Evolutionary conservation across 768 basidiomycete species (phyloP).

Genomic region (Exsudoporus frostii): DNA sequence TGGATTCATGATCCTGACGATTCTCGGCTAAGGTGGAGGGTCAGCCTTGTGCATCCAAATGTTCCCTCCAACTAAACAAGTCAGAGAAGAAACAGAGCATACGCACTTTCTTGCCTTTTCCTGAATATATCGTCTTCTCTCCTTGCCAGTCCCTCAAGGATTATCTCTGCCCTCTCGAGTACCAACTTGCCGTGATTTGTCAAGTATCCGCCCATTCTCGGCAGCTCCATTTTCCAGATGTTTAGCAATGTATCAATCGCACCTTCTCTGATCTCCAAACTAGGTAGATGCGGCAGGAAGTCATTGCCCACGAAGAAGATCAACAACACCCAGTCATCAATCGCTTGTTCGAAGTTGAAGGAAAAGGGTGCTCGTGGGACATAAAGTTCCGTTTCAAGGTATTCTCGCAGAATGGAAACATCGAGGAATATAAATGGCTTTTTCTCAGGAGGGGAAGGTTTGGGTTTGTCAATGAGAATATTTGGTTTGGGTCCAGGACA

Average conservation of each 20-base stretch:
- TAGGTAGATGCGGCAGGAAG: slow-evolving; percentile 96
- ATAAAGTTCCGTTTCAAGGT: slow-evolving; percentile 94
- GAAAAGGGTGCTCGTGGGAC: slow-evolving; percentile 73
- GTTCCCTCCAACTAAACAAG: background rate
- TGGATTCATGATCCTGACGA: slow-evolving; percentile 87
- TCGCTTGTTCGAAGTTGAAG: slow-evolving; percentile 92
- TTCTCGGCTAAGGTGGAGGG: slow-evolving; percentile 67
- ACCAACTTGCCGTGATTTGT: slow-evolving; percentile 91
- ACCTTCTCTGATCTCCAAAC: slow-evolving; percentile 97
- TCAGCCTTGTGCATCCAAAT: slow-evolving; percentile 14
- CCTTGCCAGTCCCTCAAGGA: slow-evolving; percentile 91
- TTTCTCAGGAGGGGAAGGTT: slow-evolving; percentile 54
- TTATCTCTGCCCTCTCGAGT: slow-evolving; percentile 83
- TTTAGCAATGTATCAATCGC: slow-evolving; percentile 95
- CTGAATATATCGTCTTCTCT: slow-evolving; percentile 96
- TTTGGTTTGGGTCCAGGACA: slow-evolving; percentile 81
- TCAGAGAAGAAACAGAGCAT: slow-evolving; percentile 15
- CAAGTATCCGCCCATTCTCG: slow-evolving; percentile 96
- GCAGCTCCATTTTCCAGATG: slow-evolving; percentile 93
- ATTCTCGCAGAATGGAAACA: slow-evolving; percentile 92
- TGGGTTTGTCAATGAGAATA: slow-evolving; percentile 41
- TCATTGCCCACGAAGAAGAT: slow-evolving; percentile 99
- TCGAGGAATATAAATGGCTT: slow-evolving; percentile 99
- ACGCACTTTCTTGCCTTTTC: slow-evolving; percentile 86
- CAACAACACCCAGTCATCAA: slow-evolving; percentile 99